phyloP scores from a whole-genome alignment of 2,329 filamentous ascomycete genomes.

The Talaromyces sp. region DNA sequence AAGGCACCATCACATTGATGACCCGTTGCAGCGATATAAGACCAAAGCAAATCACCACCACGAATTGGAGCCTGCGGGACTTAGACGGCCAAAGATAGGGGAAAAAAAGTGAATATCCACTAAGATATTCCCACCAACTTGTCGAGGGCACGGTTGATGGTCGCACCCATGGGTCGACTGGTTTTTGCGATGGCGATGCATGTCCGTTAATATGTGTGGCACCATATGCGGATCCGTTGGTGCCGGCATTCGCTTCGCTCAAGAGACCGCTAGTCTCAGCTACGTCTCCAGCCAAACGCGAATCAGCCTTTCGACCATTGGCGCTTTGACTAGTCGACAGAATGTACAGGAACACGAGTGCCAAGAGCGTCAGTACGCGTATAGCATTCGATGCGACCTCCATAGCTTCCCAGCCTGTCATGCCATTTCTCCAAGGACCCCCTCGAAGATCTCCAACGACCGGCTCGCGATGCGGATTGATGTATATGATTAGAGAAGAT shows the following conservation, averaged over 20 bases:
- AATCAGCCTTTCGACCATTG: slow-evolving; percentile 35
- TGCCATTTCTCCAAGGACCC: slow-evolving; percentile 38
- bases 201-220: slow-evolving; percentile 28
- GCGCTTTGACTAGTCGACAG: slow-evolving; percentile 43
- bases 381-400: slow-evolving; percentile 57
- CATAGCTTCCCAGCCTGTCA: slow-evolving; percentile 43
- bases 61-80: slow-evolving; percentile 66
- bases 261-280: slow-evolving; percentile 44
- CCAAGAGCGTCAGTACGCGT: slow-evolving; percentile 64
- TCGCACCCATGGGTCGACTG: slow-evolving; percentile 75
- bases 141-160: slow-evolving; percentile 80
- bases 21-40: slow-evolving; percentile 76
- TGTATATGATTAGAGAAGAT: slow-evolving; percentile 66
- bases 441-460: slow-evolving; percentile 48
- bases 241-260: slow-evolving; percentile 44
- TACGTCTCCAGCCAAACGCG: slow-evolving; percentile 33
- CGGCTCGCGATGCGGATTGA: slow-evolving; percentile 62
- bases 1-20: slow-evolving; percentile 81
- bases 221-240: slow-evolving; percentile 50
- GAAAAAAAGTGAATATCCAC: slow-evolving; percentile 89
- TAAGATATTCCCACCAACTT: slow-evolving; percentile 94
- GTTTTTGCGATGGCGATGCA: slow-evolving; percentile 30
- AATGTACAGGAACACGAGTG: slow-evolving; percentile 59
- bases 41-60: slow-evolving; percentile 76
- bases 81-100: slow-evolving; percentile 95